These are phyloP conservation scores for Adansonia gregorii DNA, from an alignment of 441 rosid genomes.

Conservation along the genomic window DNA sequence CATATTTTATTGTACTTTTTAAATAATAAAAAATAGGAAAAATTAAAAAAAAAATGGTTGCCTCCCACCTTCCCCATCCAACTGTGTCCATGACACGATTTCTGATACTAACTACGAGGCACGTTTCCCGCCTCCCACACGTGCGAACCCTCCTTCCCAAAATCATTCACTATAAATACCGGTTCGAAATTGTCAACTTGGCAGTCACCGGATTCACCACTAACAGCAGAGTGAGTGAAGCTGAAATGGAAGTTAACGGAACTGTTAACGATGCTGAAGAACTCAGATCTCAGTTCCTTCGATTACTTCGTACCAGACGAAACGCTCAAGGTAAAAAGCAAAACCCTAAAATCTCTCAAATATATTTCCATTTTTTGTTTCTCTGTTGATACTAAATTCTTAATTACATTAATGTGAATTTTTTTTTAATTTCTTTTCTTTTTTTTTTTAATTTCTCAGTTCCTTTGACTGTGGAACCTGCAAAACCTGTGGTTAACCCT, in stretches of 20 bases:
- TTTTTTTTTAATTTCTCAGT: conserved; percentile 40
- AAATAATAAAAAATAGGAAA: background rate
- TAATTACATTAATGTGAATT: background rate
- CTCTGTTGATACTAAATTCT: background rate
- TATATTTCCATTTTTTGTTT: background rate
- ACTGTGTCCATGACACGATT: background rate
- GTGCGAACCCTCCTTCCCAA: conserved; percentile 32
- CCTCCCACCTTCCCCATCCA: background rate
- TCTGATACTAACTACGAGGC: background rate
- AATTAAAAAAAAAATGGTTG: background rate
- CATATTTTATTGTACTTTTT: background rate
- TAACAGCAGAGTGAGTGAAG: background rate
- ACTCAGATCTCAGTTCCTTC: conserved; percentile 58
- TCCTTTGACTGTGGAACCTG: conserved; percentile 50
- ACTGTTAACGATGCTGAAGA: conserved; percentile 26
- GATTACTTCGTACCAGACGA: conserved; percentile 55
- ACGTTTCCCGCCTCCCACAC: conserved; percentile 30
- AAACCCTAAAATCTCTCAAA: background rate
- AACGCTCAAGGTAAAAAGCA: conserved; percentile 47
- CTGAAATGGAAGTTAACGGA: conserved; percentile 24
- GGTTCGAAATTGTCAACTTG: background rate
- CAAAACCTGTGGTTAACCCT: conserved; percentile 60
- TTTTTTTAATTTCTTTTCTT: background rate
- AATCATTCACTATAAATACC: conserved; percentile 24
- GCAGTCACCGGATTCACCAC: no score